Evolutionary conservation across 768 basidiomycete species (phyloP), one percentile per base, ranked within the genome.

Genomic region (Tylopilus vinaceipallidus): DNA sequence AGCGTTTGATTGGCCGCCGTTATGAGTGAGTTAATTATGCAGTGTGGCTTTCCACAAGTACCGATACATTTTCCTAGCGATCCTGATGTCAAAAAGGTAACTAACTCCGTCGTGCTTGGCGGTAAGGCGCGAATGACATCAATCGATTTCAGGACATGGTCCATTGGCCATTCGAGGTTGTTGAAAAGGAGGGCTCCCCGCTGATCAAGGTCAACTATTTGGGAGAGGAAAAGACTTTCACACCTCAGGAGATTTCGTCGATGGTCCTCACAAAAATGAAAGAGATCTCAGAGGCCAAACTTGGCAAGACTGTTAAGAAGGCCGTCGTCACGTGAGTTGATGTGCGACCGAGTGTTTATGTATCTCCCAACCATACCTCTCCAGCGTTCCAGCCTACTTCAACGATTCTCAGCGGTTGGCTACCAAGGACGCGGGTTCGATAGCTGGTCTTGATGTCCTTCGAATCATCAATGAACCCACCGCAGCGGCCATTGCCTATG

Each of bases 391-490:
- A 36, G 97, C 97, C 56, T 99, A 98, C 81, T 98, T 98, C 82
- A 99, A 99, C 74, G 97, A 98, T 78, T 99, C 97, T 23, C 97
- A 99, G 70, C 94, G 97, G 78, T 80, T 97, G 56, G 95, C 97
- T 44, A 98, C 97, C 71, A 98, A 98, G 77, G 97, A 99, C 73
- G 97, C 97, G 55, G 97, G 97, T 73, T 81, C 90, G 61, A 99
- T 99, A 61, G 83, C 97, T 64, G 97, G 97, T 56, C 91, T 99
- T 55, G 95, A 99, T 68, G 94, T 99, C 62, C 91, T 99, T 74
- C 95, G 97, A 76, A 99, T 99, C 80, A 99, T 99, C 80, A 99
- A 99, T 76, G 97, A 99, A 78, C 97, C 97, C 56, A 99, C 97
- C 47, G 97, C 97, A 44, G 97, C 97, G 50, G 97, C 97, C 67